Conservation (phyloP, 495 filamentous ascomycete species). For the Darksidea phi region DNA sequence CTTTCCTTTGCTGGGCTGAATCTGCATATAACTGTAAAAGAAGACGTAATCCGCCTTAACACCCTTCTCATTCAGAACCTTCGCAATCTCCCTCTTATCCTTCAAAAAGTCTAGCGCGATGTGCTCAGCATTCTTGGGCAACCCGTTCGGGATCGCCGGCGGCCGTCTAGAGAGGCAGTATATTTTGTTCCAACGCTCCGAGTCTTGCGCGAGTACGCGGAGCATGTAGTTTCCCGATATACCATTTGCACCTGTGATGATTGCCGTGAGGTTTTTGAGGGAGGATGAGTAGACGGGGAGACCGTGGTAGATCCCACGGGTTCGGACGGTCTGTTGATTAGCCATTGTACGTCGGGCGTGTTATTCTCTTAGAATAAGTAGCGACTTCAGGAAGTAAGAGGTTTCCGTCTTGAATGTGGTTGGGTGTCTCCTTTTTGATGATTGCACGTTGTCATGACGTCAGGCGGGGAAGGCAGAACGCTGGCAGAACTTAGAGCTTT, state of each 20-base stretch:
- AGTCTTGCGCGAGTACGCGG: conserved; percentile 46
- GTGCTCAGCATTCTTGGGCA: conserved; percentile 46
- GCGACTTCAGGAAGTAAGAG: no score
- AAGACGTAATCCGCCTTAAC: conserved; percentile 53
- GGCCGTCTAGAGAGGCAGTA: conserved; percentile 51
- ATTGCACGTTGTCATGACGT: no score
- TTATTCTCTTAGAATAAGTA: no score
- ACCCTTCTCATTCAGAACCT: conserved; percentile 40
- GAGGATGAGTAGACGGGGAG: conserved; percentile 48
- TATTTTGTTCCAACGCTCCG: conserved; percentile 54
- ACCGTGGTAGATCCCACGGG: conserved; percentile 49
- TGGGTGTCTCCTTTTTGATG: no score
- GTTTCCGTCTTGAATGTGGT: no score
- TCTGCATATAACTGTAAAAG: conserved; percentile 57
- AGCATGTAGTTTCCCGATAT: conserved; percentile 54
- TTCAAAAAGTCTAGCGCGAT: conserved; percentile 52
- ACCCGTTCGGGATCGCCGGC: conserved; percentile 42
- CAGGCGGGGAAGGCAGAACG: no score
- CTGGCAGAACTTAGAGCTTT: no score
- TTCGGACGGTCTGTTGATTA: conserved; percentile 34
- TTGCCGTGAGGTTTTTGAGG: conserved; percentile 48
- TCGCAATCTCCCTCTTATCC: conserved; percentile 45
- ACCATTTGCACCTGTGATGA: conserved; percentile 56
- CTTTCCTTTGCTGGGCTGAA: conserved; percentile 41
- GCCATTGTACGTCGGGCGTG: no score